phyloP scores from a whole-genome alignment of 108 stramenopile genomes.

The Skeletonema grethae region DNA sequence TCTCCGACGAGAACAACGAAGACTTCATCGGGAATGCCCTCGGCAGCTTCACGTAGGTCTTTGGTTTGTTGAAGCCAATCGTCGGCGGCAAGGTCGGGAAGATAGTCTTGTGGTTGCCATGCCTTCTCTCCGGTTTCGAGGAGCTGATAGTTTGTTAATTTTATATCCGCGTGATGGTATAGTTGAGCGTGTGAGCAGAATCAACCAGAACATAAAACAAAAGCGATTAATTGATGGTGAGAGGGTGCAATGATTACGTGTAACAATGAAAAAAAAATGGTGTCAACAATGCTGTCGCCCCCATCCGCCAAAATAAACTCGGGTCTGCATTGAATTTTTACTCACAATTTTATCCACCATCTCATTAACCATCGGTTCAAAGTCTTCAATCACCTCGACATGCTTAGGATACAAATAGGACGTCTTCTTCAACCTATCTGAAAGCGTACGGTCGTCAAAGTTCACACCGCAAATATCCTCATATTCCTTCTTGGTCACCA shows the following conservation, averaged over 20 bases:
- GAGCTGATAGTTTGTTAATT: constrained; percentile 62
- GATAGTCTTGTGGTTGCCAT: constrained; percentile 93
- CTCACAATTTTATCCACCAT: constrained; percentile 89
- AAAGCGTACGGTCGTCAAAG: constrained; percentile 57
- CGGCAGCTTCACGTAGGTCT: constrained; percentile 73
- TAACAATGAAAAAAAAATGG: constrained; percentile 4
- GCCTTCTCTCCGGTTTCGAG: constrained; percentile 87
- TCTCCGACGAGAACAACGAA: constrained; percentile 90
- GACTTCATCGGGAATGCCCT: constrained; percentile 75
- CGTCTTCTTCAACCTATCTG: constrained; percentile 62
- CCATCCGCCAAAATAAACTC: background rate
- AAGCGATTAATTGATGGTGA: background rate
- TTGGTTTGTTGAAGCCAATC: constrained; percentile 77
- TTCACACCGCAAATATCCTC: constrained; percentile 80
- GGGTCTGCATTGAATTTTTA: constrained; percentile 5
- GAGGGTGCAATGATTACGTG: background rate
- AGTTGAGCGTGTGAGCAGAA: background rate
- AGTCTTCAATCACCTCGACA: constrained; percentile 89
- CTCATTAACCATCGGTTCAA: constrained; percentile 74
- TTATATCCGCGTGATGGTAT: no score
- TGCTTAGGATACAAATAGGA: constrained; percentile 87
- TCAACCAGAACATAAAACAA: constrained; percentile 1
- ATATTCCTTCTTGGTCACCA: constrained; percentile 81
- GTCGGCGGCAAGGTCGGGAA: constrained; percentile 80
- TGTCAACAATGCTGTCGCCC: background rate